Base-by-base conservation (phyloP, 805 yeast genomes). In the Nakazawaea populi region DNA sequence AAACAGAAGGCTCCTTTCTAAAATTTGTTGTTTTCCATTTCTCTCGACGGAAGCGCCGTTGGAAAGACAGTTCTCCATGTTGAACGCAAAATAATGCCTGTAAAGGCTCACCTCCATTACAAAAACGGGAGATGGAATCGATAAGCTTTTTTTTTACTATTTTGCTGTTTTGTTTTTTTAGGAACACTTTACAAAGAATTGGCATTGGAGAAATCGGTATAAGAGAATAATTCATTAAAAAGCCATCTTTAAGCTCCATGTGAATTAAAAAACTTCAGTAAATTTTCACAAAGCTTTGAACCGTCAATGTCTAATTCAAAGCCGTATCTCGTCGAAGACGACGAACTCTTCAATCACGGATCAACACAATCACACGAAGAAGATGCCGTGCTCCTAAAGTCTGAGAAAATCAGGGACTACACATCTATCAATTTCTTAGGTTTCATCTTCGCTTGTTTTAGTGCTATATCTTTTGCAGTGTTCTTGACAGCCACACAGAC, bases 401-500 rank as follows among this genome's bases (percentile, higher is more conserved):
- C 49, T 6, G 45, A 12, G 10, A 54, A 55, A 38, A 58, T 56
- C 8, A 49, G 52, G 9, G 52, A 60, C 41, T 63, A 63, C 46
- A 54, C 62, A 27, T 30, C 44, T n/a, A 32, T 51, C 27, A 64
- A 64, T 51, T 62, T 64, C 44, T 3, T 62, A 8, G 63, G 60
- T 9, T 62, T 63, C 47, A 14, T 60, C 30, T 40, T 58, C 14
- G 55, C 65, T 6, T 52, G 60, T 39, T 57, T 59, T 42, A 45
- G 57, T 24, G 47, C 56, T 24, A 55, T 64, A 9, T 54, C 62
- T 42, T 54, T 62, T 48, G 64, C 64, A 3, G 69, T 65, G 11
- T 65, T 65, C 49, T 18, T 63, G 30, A 54, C 67, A 0, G 56
- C 66, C 5, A 62, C 68, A 1, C 69, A 65, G 53, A 48, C 67